Evolutionary conservation across 2,329 filamentous ascomycete genomes (phyloP).

Genomic region (Neurospora crassa): DNA sequence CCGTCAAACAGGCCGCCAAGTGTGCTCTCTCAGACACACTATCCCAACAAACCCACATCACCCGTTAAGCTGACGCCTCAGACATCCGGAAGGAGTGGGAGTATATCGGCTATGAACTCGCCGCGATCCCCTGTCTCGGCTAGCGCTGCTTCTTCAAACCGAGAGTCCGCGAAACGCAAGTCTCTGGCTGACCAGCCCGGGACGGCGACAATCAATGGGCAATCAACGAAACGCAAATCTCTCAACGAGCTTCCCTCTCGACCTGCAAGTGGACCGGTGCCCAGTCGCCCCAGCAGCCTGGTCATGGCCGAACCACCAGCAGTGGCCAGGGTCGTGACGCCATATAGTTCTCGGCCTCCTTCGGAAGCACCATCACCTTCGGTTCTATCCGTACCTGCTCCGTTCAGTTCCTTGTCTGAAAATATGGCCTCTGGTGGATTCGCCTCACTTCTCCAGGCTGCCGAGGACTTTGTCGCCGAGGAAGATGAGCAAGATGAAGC

Average conservation of each 20-base stretch:
- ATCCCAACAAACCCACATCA: conserved; percentile 36
- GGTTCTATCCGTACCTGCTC: conserved; percentile 19
- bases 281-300: conserved; percentile 29
- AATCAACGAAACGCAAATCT: conserved; percentile 29
- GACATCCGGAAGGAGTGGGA: conserved; percentile 8
- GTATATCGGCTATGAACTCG: conserved; percentile 4
- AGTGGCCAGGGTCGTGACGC: conserved; percentile 27
- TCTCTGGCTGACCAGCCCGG: conserved; percentile 31
- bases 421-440: conserved; percentile 26
- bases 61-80: conserved; percentile 34
- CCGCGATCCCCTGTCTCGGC: conserved; percentile 16
- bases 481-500: conserved; percentile 22
- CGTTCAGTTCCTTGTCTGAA: conserved; percentile 24
- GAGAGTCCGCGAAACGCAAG: conserved; percentile 27
- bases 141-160: conserved; percentile 7
- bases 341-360: conserved; percentile 21
- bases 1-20: conserved; percentile 30
- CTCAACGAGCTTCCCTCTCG: conserved; percentile 30
- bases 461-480: conserved; percentile 37
- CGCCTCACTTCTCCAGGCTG: conserved; percentile 46
- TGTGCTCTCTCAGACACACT: conserved; percentile 19
- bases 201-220: conserved; percentile 8
- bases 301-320: conserved; percentile 27
- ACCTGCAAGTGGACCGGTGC: conserved; percentile 18
- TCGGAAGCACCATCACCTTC: conserved; percentile 30